Evolutionary conservation across 768 basidiomycete species (phyloP), one percentile per base, ranked within the genome.

Genomic region (Auricularia sp.): DNA sequence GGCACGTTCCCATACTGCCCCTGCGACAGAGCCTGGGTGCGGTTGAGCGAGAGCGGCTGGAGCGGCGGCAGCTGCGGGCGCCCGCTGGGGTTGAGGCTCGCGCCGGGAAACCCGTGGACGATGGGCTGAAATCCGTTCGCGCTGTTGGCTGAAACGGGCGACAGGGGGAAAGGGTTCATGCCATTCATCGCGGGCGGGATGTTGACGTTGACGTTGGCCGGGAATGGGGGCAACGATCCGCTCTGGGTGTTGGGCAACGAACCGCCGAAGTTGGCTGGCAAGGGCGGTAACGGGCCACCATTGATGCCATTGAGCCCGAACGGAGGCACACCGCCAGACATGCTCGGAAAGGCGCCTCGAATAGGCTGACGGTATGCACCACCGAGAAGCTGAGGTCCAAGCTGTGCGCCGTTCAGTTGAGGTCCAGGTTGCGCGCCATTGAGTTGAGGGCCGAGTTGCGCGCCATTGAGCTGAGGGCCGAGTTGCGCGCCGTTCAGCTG

Each of bases 101-200:
- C 39, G 39, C 39, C 53, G 53, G 53, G n/a, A 6, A 54, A 54
- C 1, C 53, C 53, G 53, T 54, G 10, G 11, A 29, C 53, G 53
- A 54, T n/a, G 18, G n/a, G n/a, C 18, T n/a, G 53, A 62, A 59
- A 59, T 53, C 59, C 60, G 53, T 42, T 72, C 70, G 72, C 72
- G 39, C 59, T 51, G 53, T 42, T 72, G 69, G 72, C 72, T 7
- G 71, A 69, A 63, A 64, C 62, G 42, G 53, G 67, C 35, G 61
- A 68, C 61, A 11, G 66, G 64, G 36, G 18, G 53, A 54, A 54
- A 1, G 7, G 11, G 8, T n/a, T 54, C 53, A 42, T 42, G 39
- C 12, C 71, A 51, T 76, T 76, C 33, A 77, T 71, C 63, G 77
- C 75, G 34, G 75, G 77, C 64, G 75, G 71, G 43, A 77, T 54